Base-by-base conservation (phyloP, 345 rosid species). In the Eucalyptus fibrosa region DNA sequence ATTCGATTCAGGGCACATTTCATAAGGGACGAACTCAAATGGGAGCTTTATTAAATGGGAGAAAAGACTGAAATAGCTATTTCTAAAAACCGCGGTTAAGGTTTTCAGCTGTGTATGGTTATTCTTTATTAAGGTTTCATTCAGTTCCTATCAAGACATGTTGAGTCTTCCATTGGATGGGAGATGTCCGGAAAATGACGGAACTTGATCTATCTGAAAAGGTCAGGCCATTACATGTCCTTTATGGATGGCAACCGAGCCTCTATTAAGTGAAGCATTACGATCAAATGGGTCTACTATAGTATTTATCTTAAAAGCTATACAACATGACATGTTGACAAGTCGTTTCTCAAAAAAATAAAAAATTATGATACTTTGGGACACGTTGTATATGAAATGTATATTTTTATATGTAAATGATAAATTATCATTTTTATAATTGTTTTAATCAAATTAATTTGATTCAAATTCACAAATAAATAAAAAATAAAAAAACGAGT, bases 331-430 rank as follows among this genome's bases (percentile, higher is more conserved):
- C 2, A 53, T 3, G 4, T 3, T 10, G 4, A 53, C 9, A 53
- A 0, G 4, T 18, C 2, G 2, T 50, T 50, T 50, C 2, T 49
- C 0, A 13, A 50, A 18, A 51, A 51, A 51, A 51, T 7, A 18
- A 18, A 51, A 18, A 51, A 51, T 7, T 51, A 1, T 1, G 2
- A 51, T 18, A n/a, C 1, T 17, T 51, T 51, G 4, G 1, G 9
- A 51, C 4, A 51, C 1, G 18, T 50, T 51, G 1, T 53, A 53
- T 53, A 53, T 53, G 9, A 53, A 53, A 53, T 19, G 24, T 53
- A 51, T 51, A 18, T 51, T 51, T 51, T 7, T 51, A 51, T 51
- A 7, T 51, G 1, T 51, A 51, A 51, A 18, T 51, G 55, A 51
- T 51, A 51, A 51, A 51, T 18, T 53, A 19, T 53, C 56, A 53